Percentiles rank a stretch among this genome's conserved stretches.
Evolutionary conservation across 139 green algal genomes (phyloP).

Genomic region (Chlamydomonas sphaeroides): DNA sequence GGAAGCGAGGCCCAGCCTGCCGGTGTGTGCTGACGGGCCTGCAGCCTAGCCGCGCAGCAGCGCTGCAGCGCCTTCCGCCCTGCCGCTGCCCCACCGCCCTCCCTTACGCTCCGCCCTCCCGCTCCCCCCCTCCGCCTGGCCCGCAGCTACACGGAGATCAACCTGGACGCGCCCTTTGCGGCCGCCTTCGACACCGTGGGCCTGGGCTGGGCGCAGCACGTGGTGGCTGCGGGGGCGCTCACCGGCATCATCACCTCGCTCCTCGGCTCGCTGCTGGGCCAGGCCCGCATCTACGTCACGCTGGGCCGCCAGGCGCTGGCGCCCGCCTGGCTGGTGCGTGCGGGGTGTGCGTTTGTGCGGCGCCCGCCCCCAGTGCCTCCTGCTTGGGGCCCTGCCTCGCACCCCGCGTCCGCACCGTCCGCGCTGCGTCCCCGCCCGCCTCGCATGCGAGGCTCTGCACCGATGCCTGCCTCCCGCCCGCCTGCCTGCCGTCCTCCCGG

Average conservation of each 20-base stretch:
- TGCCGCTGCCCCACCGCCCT: not conserved
- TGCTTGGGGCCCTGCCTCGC: not conserved
- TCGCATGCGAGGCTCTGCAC: no score
- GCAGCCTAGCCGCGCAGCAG: no score
- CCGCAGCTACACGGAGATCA: slow-evolving; percentile 56
- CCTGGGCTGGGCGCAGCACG: slow-evolving; percentile 55
- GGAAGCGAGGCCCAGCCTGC: no score
- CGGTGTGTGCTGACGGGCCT: no score
- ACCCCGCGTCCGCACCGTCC: no score
- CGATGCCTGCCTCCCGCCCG: no score
- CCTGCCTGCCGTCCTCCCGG: not conserved
- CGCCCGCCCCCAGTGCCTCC: no score
- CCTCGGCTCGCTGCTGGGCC: slow-evolving; percentile 77
- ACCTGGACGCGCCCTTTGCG: slow-evolving; percentile 75
- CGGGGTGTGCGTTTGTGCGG: no score
- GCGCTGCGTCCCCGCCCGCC: not conserved
- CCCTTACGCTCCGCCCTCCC: not conserved
- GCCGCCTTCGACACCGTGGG: slow-evolving; percentile 68
- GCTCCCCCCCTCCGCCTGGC: not conserved
- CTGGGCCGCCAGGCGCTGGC: slow-evolving; percentile 83
- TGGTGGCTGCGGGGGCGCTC: slow-evolving; percentile 68
- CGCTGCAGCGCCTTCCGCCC: no score
- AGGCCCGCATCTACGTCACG: slow-evolving; percentile 83
- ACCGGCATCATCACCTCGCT: slow-evolving; percentile 78
- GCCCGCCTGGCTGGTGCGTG: slow-evolving; percentile 69